Conservation (phyloP, 2,329 filamentous ascomycete species). For the Epichloe brachyelytri region DNA sequence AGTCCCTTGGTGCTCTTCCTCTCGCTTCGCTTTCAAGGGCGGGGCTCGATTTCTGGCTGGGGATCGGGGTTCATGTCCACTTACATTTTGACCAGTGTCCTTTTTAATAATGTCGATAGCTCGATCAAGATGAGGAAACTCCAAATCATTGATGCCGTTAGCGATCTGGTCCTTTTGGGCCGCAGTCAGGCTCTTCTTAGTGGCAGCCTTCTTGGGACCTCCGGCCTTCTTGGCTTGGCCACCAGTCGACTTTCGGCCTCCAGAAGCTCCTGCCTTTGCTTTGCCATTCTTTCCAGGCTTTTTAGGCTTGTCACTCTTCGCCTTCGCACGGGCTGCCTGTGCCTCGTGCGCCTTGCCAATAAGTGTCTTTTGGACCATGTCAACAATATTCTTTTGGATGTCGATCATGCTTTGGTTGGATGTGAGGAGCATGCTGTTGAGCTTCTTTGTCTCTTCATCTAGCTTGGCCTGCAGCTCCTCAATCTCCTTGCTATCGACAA, state of each 20-base stretch:
- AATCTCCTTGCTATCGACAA: constrained; percentile 29
- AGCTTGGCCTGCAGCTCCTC: constrained; percentile 39
- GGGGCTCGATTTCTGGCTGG: no score
- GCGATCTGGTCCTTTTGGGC: constrained; percentile 88
- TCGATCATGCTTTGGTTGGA: constrained; percentile 40
- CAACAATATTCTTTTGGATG: constrained; percentile 48
- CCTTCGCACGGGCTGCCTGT: constrained; percentile 31
- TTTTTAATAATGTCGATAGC: constrained; percentile 84
- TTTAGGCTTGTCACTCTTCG: constrained; percentile 47
- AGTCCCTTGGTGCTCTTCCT: neutral
- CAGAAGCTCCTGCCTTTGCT: constrained; percentile 25
- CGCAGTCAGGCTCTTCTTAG: constrained; percentile 47
- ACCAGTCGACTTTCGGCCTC: constrained; percentile 30
- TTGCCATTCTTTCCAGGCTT: constrained; percentile 46
- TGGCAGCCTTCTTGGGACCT: constrained; percentile 30
- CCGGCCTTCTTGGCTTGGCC: constrained; percentile 23
- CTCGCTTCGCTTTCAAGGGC: neutral
- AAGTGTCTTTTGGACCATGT: constrained; percentile 56
- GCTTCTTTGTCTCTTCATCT: constrained; percentile 43
- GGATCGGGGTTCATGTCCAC: constrained; percentile 14
- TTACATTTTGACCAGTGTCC: constrained; percentile 65
- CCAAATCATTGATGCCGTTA: constrained; percentile 68
- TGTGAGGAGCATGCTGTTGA: constrained; percentile 39
- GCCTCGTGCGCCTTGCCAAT: constrained; percentile 58
- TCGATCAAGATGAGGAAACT: constrained; percentile 62